phyloP scores from a whole-genome alignment of 2,329 filamentous ascomycete genomes.

The Nectriaceae sp. region DNA sequence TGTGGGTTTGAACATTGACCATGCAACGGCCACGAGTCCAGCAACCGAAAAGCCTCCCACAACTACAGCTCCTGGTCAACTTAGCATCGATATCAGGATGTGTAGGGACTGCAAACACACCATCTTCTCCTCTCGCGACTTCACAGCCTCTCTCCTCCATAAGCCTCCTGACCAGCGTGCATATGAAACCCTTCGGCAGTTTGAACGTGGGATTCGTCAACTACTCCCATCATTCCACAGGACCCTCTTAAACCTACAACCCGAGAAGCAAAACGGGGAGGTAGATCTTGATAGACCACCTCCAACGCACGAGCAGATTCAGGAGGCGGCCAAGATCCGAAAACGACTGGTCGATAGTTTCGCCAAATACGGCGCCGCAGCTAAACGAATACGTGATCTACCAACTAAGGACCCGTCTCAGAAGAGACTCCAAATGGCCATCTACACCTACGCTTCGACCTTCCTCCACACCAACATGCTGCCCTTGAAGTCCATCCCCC shows the following conservation, averaged over 20 bases:
- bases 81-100: slow-evolving; percentile 83
- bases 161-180: slow-evolving; percentile 76
- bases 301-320: slow-evolving; percentile 66
- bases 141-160: slow-evolving; percentile 66
- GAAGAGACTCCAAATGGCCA: slow-evolving; percentile 72
- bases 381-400: slow-evolving; percentile 78
- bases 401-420: slow-evolving; percentile 73
- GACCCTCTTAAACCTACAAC: slow-evolving; percentile 70
- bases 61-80: slow-evolving; percentile 41
- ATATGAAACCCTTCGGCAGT: slow-evolving; percentile 82
- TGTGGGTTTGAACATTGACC: slow-evolving; percentile 78
- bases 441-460: slow-evolving; percentile 78
- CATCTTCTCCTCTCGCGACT: slow-evolving; percentile 71
- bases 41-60: slow-evolving; percentile 45
- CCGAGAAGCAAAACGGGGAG: slow-evolving; percentile 43
- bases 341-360: slow-evolving; percentile 88
- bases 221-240: slow-evolving; percentile 85
- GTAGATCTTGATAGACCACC: slow-evolving; percentile 43
- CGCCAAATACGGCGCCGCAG: slow-evolving; percentile 81
- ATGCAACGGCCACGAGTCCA: slow-evolving; percentile 37
- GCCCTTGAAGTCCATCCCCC: slow-evolving; percentile 74
- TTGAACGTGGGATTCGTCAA: slow-evolving; percentile 81
- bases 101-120: slow-evolving; percentile 80
- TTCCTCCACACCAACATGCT: slow-evolving; percentile 93
- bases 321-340: slow-evolving; percentile 86